phyloP scores from a whole-genome alignment of 2,329 filamentous ascomycete genomes.

The Alternaria burnsii region DNA sequence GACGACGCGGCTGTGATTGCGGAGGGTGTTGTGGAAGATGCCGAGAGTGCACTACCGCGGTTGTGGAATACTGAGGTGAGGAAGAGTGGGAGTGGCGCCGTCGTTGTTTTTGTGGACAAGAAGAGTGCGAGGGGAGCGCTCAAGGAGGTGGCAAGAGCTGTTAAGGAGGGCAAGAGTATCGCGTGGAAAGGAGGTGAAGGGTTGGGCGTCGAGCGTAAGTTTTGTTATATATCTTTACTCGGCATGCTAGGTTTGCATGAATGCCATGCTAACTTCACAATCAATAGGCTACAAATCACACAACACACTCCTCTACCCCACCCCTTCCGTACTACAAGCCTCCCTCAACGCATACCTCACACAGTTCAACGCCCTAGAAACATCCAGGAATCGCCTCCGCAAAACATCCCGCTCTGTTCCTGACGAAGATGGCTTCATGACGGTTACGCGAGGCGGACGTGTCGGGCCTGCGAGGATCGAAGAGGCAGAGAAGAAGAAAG shows the following conservation, averaged over 20 bases:
- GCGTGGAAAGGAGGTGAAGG: constrained; percentile 68
- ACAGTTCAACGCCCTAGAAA: constrained; percentile 73
- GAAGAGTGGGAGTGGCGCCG: constrained; percentile 77
- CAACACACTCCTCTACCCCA: constrained; percentile 75
- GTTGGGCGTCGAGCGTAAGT: constrained; percentile 63
- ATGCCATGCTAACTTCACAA: constrained; percentile 24
- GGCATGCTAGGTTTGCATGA: neutral
- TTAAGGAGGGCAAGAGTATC: constrained; percentile 66
- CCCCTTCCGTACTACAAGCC: constrained; percentile 70
- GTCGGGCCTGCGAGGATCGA: constrained; percentile 77
- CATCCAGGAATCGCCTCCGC: constrained; percentile 70
- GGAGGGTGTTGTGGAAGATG: constrained; percentile 61
- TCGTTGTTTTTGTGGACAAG: constrained; percentile 84
- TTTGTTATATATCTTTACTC: neutral
- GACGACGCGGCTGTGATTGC: constrained; percentile 46
- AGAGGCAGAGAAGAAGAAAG: constrained; percentile 68
- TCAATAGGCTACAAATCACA: constrained; percentile 67
- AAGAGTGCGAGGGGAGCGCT: constrained; percentile 78
- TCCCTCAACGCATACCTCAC: constrained; percentile 87
- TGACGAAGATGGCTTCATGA: constrained; percentile 95
- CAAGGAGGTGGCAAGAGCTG: constrained; percentile 73
- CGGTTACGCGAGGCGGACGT: constrained; percentile 78
- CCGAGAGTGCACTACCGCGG: constrained; percentile 70
- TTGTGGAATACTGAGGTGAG: constrained; percentile 78
- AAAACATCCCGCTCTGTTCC: constrained; percentile 76